Evolutionary conservation across 78 protist genomes (phyloP).

Genomic region (Speleostelium caveatum): DNA sequence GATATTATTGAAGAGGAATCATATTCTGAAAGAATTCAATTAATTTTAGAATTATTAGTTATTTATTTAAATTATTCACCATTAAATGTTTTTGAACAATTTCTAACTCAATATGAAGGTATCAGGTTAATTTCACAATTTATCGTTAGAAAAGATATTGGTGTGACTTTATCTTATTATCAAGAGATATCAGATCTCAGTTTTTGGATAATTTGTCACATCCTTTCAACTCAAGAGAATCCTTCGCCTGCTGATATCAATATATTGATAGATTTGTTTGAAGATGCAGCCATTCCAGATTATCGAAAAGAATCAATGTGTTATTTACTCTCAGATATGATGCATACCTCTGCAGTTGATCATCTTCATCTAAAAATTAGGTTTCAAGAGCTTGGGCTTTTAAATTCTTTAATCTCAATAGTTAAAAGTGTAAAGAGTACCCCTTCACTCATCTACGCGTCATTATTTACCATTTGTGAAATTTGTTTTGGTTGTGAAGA

Average conservation of each 20-base stretch:
- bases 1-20: neutral
- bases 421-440: conserved; percentile 3
- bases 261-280: conserved; percentile 1
- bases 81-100: conserved; percentile 2
- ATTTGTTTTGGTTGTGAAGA: conserved; percentile 66
- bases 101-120: conserved; percentile 19
- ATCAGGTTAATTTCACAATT: conserved; percentile 5
- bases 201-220: conserved; percentile 29
- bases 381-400: conserved; percentile 57
- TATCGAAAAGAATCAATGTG: conserved; percentile 42
- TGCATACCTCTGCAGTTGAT: neutral
- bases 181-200: conserved; percentile 45
- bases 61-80: conserved; percentile 48
- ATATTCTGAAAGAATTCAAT: conserved; percentile 10
- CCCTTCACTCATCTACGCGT: conserved; percentile 35
- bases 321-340: conserved; percentile 41
- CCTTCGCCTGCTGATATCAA: neutral
- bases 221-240: conserved; percentile 1
- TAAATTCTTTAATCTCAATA: conserved; percentile 4
- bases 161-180: neutral
- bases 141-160: neutral
- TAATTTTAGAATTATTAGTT: conserved; percentile 33
- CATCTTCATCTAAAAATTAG: conserved; percentile 20
- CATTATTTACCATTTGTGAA: conserved; percentile 52
- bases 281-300: conserved; percentile 4